Evolutionary conservation across 192 early-diverging fungal genomes (phyloP), one percentile per base, ranked within the genome.

Genomic region (Helicostylum pulchrum): DNA sequence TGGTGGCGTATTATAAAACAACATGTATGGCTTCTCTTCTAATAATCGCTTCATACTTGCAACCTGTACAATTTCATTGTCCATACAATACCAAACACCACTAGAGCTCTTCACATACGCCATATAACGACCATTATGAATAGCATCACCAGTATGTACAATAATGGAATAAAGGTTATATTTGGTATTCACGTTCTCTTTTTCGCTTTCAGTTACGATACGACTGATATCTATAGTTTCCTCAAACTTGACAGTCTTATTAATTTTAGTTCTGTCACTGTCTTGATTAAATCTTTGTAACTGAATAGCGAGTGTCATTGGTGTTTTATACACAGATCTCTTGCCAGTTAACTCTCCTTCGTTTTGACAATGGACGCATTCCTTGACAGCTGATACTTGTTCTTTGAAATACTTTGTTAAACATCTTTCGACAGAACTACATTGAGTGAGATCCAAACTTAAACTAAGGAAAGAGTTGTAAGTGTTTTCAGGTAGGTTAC

Each of bases 111-210:
- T 88, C 44, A 93, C 86, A 74, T 82, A 96, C 36, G 86, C 84
- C 59, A 83, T 89, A 73, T 93, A 96, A 71, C 92, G 92, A 14
- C 94, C 92, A 15, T 87, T 87, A 62, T 90, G 84, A 46, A 78
- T 83, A 1, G 87, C 77, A 32, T 78, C 69, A 6, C 94, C 94
- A 0, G 85, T 61, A 58, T 96, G 92, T 5, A 92, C 88, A 58
- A 93, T 78, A 20, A 93, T 87, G 0, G 86, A 91, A 53, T 84
- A 86, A 20, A 96, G 78, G 26, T 73, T 66, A 54, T 96, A 93
- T 20, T 70, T 75, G 44, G 62, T 26, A n/a, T 36, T 30, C n/a
- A 55, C 48, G 11, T 70, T 63, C 15, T 68, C 62, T 8, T 64
- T 58, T 8, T 71, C 72, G 3, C 59, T 61, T 23, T 68, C 72